Evolutionary conservation across 495 filamentous ascomycete genomes (phyloP), one percentile per base, ranked within the genome.

Genomic region (Hypoxylon crocopeplum): DNA sequence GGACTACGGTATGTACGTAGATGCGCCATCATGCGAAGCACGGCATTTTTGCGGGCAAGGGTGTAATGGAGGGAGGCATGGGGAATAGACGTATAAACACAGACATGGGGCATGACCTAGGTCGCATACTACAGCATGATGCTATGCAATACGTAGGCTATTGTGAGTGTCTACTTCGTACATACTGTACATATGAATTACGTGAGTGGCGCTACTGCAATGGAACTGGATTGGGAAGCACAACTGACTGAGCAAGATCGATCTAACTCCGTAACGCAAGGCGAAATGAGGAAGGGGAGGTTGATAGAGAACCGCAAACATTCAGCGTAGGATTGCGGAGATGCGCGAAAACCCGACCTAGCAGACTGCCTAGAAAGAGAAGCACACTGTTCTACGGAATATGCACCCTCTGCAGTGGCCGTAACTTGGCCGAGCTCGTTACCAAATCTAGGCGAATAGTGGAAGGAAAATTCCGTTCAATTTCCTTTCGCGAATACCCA

Each of bases 401-500:
- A 49, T 16, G 7, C 37, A 40, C 39, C 22, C 34, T 48, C 48
- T 64, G 48, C 49, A 44, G 50, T 48, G 51, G 34, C 44, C 38
- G 60, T 51, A 59, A 54, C 61, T 38, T 40, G 37, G 21, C 60
- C 61, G 61, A 64, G 55, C 61, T 64, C 61, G 61, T 59, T 64
- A 64, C 61, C 61, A 64, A 33, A 56, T 34, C 32, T 59, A 48
- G 49, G 25, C 32, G 38, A 46, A 52, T 19, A 38, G 22, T 46
- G 61, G 55, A 22, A 41, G 55, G 61, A 13, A 59, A 64, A 44
- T 54, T 59, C 61, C 61, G 61, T 22, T 56, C 32, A 40, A 57
- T 64, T 59, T 64, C 50, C 47, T 55, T 59, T 59, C 21, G 37
- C 37, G 27, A 59, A 37, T 53, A 53, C 42, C 41, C 50, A 49